Base-by-base conservation (phyloP, 495 filamentous ascomycete genomes). In the Sabuloglossum arenarium region DNA sequence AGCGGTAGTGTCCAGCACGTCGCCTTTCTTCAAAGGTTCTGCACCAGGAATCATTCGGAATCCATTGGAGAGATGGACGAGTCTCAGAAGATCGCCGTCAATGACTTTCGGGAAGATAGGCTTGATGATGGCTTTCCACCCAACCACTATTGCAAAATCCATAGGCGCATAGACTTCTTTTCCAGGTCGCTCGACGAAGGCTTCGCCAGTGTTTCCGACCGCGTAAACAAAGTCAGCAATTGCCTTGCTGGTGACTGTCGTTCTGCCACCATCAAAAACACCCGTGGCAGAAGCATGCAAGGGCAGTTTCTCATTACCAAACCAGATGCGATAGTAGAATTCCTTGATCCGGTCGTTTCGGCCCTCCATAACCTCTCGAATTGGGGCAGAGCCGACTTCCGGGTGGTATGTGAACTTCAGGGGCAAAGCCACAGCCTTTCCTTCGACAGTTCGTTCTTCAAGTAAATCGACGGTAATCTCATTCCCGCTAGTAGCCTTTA, bases 161-260 rank as follows among this genome's bases (percentile, higher is more conserved):
- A 98, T 99, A 42, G 93, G 91, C 23, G 91, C 93, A 61, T 80
- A 89, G 61, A 94, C 85, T 63, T 86, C 84, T 71, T 96, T 97
- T 56, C 88, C 93, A 49, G 90, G 90, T 25, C 90, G 80, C 57
- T 97, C 89, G 46, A 98, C 90, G 59, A 97, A 98, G n/a, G 93
- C 91, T 65, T 97, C 91, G 30, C 91, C 88, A 12, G 88, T 97
- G 68, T 98, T 98, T 46, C 91, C 88, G 58, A 98, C 91, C 45
- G 91, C 93, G 65, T 98, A 89, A 16, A 98, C 88, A 61, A 98
- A 98, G 70, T 98, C 93, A 56, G 90, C 90, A 65, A 98, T 95
- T 54, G 84, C 88, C 61, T 94, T 84, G 47, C 80, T 79, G 12
- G 88, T 95, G 60, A 98, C 87, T 16, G 76, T 86, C 32, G 85